Evolutionary conservation across 2,329 filamentous ascomycete genomes (phyloP), one percentile per base, ranked within the genome.

Genomic region (Penicillium occitanis): DNA sequence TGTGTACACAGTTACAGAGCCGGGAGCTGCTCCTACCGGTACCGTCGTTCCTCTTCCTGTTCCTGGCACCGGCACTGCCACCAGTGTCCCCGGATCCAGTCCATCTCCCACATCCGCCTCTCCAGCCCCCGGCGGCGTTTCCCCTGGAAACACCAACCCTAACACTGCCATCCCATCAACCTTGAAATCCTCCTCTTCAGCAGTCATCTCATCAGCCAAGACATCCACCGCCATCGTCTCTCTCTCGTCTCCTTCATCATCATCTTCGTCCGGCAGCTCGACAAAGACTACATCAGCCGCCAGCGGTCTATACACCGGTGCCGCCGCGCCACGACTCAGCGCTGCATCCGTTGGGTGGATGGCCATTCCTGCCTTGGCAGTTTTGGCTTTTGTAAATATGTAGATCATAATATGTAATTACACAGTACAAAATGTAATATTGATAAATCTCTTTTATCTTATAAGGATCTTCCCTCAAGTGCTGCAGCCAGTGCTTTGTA

Each of bases 221-320:
- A 46, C 22, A 46, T 59, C 57, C 57, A 58, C 53, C 30, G 33
- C 53, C 13, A 14, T 17, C 10, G 57, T 58, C 35, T 42, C 37
- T 44, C 11, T 19, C 42, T 37, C 53, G 2, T 28, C 55, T 7
- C 40, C 50, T 55, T 55, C 33, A 11, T 35, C 33, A 35, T 35
- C 51, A 10, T 33, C 35, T 59, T 19, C 53, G 11, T 28, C 57
- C 19, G 5, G 37, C 35, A 59, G 35, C 33, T 42, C 57, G n/a
- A 59, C 57, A 30, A 60, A 44, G 35, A 60, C 57, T 30, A 30
- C 57, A 33, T 44, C 57, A 11, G 57, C 57, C 17, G 37, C 22
- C 5, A 10, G 11, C 7, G 22, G 22, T 33, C 37, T 60, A 2
- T 60, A 60, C 57, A 60, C 57, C 33, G 57, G 57, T 30, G 57